A percentile compares a stretch with the other conserved stretches of the same genome.
These are phyloP conservation scores for Discostella stelligeroides DNA, from an alignment of 108 stramenopile genomes.

Conservation along the genomic window DNA sequence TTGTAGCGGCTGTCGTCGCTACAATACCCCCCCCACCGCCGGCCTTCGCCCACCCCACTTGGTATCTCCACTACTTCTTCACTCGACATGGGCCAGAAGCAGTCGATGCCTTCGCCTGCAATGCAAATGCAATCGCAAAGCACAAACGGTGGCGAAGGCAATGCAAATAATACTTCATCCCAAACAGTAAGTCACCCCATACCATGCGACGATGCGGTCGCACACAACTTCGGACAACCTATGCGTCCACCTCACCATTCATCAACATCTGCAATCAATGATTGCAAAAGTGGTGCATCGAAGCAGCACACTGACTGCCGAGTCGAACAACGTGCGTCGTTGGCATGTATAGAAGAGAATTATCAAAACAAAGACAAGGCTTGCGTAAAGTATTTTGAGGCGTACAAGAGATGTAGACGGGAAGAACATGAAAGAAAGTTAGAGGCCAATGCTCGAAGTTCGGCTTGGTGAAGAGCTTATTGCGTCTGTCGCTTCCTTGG, in stretches of 20 bases:
- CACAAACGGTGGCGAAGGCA: background rate
- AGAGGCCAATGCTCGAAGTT: slow-evolving; percentile 49
- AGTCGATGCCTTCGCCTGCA: slow-evolving; percentile 1
- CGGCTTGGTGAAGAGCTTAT: slow-evolving; percentile 3
- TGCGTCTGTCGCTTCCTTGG: too few species aligned
- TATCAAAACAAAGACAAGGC: slow-evolving; percentile 62
- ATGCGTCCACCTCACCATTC: slow-evolving; percentile 12
- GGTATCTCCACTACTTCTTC: too few species aligned
- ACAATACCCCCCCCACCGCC: too few species aligned
- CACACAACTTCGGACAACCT: slow-evolving; percentile 55
- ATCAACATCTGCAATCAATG: background rate
- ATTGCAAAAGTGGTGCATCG: slow-evolving; percentile 28
- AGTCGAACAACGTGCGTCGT: slow-evolving; percentile 61
- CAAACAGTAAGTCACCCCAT: slow-evolving; percentile 4
- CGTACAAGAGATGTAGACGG: slow-evolving; percentile 74
- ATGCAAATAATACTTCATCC: background rate
- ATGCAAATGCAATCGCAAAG: background rate
- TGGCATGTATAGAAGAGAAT: slow-evolving; percentile 80
- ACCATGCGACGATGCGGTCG: slow-evolving; percentile 15
- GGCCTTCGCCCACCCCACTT: too few species aligned
- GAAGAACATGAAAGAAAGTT: slow-evolving; percentile 75
- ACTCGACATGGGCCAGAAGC: slow-evolving; percentile 5
- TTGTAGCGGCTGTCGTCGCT: too few species aligned
- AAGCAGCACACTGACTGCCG: slow-evolving; percentile 75
- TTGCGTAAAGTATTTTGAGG: slow-evolving; percentile 73